phyloP scores from a whole-genome alignment of 2,329 filamentous ascomycete genomes.

The Beauveria rudraprayagi region DNA sequence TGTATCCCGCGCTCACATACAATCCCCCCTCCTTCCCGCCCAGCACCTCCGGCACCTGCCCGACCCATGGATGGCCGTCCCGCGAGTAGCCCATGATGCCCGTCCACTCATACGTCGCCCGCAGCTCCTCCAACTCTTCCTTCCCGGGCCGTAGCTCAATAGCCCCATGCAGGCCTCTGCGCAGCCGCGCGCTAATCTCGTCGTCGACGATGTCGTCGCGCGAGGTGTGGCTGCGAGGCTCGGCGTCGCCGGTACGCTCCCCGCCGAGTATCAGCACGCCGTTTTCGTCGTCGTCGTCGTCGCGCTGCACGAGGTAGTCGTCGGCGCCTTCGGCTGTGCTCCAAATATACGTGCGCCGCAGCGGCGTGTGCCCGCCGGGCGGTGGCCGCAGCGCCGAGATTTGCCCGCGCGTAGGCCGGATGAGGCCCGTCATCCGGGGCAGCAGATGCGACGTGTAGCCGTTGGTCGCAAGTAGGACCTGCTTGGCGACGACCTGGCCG shows the following conservation, averaged over 20 bases:
- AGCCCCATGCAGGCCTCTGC: constrained; percentile 31
- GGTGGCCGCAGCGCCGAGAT: constrained; percentile 60
- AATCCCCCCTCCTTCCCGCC: constrained; percentile 41
- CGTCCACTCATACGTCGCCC: constrained; percentile 60
- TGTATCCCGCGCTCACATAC: constrained; percentile 59
- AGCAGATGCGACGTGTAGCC: constrained; percentile 73
- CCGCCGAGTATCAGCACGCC: constrained; percentile 62
- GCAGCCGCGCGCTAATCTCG: constrained; percentile 48
- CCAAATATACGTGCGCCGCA: constrained; percentile 58
- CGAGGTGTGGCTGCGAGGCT: constrained; percentile 42
- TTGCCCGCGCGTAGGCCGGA: constrained; percentile 71
- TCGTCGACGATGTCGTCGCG: constrained; percentile 52
- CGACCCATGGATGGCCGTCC: constrained; percentile 64
- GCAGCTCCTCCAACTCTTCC: constrained; percentile 37
- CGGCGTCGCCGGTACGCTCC: constrained; percentile 48
- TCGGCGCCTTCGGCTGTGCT: constrained; percentile 37
- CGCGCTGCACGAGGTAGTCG: constrained; percentile 68
- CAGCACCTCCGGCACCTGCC: constrained; percentile 47
- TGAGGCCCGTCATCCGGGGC: constrained; percentile 58
- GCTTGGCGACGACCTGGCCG: constrained; percentile 54
- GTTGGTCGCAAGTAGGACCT: constrained; percentile 73
- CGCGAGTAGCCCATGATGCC: constrained; percentile 72
- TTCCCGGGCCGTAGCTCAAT: constrained; percentile 33
- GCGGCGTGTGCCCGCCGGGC: constrained; percentile 29
- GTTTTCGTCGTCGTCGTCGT: constrained; percentile 33